These are phyloP conservation scores for Pyrenophora seminiperda DNA, from an alignment of 2,329 filamentous ascomycete species.

Conservation along the genomic window DNA sequence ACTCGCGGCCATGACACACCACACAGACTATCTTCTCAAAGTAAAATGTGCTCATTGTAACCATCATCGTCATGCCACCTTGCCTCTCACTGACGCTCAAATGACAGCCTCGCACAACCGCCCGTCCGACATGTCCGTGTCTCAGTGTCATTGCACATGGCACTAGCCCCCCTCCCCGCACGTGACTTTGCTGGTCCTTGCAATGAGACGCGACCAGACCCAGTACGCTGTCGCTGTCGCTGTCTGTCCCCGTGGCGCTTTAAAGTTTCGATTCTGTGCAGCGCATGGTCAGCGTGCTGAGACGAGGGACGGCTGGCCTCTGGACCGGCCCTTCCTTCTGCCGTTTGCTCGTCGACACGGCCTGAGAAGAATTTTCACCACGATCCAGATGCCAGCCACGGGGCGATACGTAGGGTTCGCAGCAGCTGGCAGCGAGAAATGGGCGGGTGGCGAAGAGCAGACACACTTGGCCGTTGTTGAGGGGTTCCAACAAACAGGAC, in stretches of 20 bases:
- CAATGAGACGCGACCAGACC: slow-evolving; percentile 17
- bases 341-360: slow-evolving; percentile 10
- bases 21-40: neutral
- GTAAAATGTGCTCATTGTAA: too few relatives aligned
- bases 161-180: slow-evolving; percentile 14
- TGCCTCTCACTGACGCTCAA: slow-evolving; percentile 11
- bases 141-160: slow-evolving; percentile 17
- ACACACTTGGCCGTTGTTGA: slow-evolving; percentile 21
- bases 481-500: slow-evolving; percentile 23
- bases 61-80: slow-evolving; percentile 1
- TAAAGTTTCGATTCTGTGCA: slow-evolving; percentile 13
- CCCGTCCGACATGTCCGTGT: slow-evolving; percentile 18
- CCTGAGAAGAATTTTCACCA: slow-evolving; percentile 31
- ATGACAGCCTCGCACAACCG: slow-evolving; percentile 19
- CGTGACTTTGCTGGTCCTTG: slow-evolving; percentile 7
- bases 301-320: slow-evolving; percentile 19
- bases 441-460: slow-evolving; percentile 18
- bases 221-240: slow-evolving; percentile 8
- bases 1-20: slow-evolving; percentile 24
- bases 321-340: slow-evolving; percentile 14
- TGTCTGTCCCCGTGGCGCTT: slow-evolving; percentile 14
- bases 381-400: slow-evolving; percentile 26
- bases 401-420: neutral
- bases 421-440: slow-evolving; percentile 3
- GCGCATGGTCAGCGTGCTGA: slow-evolving; percentile 9